Percentiles rank a stretch among this genome's conserved stretches.
These are phyloP conservation scores for Sporothrix dimorphospora DNA, from an alignment of 2,329 filamentous ascomycete genomes.

Conservation along the genomic window DNA sequence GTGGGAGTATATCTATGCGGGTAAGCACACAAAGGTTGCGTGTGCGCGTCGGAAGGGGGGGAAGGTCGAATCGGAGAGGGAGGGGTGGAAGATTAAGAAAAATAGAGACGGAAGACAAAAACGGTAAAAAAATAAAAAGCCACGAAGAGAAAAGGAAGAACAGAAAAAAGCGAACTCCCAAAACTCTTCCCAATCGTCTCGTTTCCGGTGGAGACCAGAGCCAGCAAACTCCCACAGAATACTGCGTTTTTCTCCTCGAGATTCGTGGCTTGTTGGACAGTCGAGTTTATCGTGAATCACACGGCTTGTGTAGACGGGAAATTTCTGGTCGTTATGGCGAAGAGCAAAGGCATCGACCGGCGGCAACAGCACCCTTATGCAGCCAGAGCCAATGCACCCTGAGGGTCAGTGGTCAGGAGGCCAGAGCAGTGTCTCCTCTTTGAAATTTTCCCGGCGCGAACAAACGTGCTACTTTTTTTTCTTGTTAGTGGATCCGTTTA, in stretches of 20 bases:
- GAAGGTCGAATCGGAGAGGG: neutral
- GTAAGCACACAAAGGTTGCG: neutral
- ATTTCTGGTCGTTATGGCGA: slow-evolving; percentile 27
- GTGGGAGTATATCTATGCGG: slow-evolving; percentile 10
- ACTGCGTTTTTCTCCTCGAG: neutral
- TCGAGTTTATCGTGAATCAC: slow-evolving; percentile 20
- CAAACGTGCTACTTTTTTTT: slow-evolving; percentile 31
- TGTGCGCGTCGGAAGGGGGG: slow-evolving; percentile 7
- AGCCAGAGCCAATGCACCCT: slow-evolving; percentile 28
- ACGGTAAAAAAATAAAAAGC: neutral
- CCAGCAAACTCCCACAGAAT: neutral
- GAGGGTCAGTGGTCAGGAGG: slow-evolving; percentile 26
- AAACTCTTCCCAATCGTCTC: neutral
- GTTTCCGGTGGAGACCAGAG: neutral
- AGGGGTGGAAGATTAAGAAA: neutral
- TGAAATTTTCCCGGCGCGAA: slow-evolving; percentile 22
- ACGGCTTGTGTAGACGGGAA: slow-evolving; percentile 30
- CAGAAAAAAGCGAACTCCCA: neutral
- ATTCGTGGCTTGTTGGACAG: neutral
- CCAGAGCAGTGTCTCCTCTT: slow-evolving; percentile 13
- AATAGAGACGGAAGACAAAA: neutral
- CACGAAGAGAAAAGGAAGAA: neutral
- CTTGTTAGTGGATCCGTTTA: slow-evolving; percentile 38
- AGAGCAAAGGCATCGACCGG: slow-evolving; percentile 8
- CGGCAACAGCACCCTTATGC: slow-evolving; percentile 8